Conservation (phyloP, 345 rosid species). For the sweet orange (Citrus sinensis) region DNA sequence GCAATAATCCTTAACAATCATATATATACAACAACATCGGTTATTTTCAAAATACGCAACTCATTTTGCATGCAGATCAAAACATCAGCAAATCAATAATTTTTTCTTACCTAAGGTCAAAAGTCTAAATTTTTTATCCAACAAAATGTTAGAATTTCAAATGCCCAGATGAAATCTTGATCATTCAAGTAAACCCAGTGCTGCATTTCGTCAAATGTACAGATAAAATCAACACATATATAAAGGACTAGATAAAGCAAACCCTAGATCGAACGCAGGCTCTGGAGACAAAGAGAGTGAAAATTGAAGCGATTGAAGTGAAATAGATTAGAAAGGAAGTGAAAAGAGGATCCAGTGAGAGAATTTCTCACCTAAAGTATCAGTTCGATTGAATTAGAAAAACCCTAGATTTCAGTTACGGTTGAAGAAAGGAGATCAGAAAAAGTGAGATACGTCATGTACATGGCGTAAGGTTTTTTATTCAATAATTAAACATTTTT, state of each 20-base stretch:
- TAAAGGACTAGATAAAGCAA: neutral
- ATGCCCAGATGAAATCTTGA: neutral
- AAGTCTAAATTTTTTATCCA: neutral
- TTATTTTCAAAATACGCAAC: no score
- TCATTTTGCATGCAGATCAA: neutral
- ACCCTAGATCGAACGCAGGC: neutral
- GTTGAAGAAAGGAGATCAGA: neutral
- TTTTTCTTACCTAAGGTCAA: neutral
- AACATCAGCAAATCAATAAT: neutral
- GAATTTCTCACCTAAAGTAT: neutral
- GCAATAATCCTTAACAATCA: neutral
- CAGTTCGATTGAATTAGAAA: slow-evolving; percentile 6
- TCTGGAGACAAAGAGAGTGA: neutral
- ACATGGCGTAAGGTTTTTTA: neutral
- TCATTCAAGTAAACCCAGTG: neutral
- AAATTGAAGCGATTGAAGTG: neutral
- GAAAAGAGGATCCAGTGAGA: neutral
- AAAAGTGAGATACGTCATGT: neutral
- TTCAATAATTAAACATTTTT: neutral
- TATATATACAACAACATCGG: neutral
- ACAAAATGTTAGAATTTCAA: neutral
- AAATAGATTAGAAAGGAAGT: neutral
- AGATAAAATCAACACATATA: neutral
- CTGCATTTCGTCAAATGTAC: neutral
- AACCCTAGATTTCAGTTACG: slow-evolving; percentile 13